Conservation (phyloP, 495 filamentous ascomycete species). For the Clavariopsis aquatica region DNA sequence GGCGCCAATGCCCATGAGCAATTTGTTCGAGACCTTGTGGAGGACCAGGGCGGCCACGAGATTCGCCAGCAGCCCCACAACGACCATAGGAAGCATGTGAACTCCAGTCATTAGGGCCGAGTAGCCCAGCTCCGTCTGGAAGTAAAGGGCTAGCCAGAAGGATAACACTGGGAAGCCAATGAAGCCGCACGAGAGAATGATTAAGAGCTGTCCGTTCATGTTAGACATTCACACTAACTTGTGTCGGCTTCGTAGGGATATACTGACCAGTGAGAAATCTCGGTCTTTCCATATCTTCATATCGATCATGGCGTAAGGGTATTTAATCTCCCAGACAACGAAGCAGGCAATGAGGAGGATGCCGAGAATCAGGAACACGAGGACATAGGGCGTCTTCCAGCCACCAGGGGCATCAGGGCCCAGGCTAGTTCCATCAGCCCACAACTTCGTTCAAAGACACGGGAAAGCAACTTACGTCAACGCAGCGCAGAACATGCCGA, state of each 20-base stretch:
- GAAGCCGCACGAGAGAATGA: conserved; percentile 43
- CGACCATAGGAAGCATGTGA: conserved; percentile 45
- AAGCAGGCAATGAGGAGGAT: conserved; percentile 42
- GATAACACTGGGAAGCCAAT: conserved; percentile 41
- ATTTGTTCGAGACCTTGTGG: conserved; percentile 47
- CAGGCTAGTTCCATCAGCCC: conserved; percentile 40
- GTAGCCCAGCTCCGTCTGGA: conserved; percentile 48
- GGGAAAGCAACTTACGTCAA: conserved; percentile 53
- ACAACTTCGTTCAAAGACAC: background rate
- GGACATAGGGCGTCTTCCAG: conserved; percentile 48
- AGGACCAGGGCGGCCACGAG: conserved; percentile 45
- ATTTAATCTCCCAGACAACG: conserved; percentile 46
- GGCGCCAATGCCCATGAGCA: conserved; percentile 45
- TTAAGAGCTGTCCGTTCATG: conserved; percentile 27
- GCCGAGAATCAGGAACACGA: conserved; percentile 45
- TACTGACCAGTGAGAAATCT: conserved; percentile 43
- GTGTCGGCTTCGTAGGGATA: no score
- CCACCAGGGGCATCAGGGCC: conserved; percentile 52
- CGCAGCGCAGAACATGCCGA: conserved; percentile 64
- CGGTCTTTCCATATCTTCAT: conserved; percentile 49
- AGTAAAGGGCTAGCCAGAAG: conserved; percentile 60
- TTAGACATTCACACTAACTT: no score
- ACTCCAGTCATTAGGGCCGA: conserved; percentile 43
- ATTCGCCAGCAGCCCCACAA: conserved; percentile 44
- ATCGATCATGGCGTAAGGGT: conserved; percentile 46